Evolutionary conservation across 2,329 filamentous ascomycete genomes (phyloP), one percentile per base, ranked within the genome.

Genomic region (Pseudogymnoascus sp.): DNA sequence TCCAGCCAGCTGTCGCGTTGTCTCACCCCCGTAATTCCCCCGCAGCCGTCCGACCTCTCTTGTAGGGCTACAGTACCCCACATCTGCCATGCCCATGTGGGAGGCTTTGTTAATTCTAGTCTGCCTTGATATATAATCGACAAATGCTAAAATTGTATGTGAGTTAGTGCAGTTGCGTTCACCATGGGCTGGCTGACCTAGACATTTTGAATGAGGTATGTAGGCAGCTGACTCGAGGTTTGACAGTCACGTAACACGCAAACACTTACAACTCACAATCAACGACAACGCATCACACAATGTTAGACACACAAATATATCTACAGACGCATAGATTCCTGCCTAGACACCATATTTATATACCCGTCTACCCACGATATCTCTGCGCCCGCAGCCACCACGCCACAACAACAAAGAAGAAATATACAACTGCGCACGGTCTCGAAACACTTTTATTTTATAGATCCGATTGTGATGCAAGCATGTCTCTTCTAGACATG

Each of bases 341-440:
- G 50, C 50, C 50, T 56, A 56, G 50, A 56, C 26, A 56, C 29
- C 50, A 56, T 56, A 56, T 56, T 56, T 56, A 56, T 56, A 56
- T 56, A 56, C 50, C 50, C 29, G 50, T 56, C 50, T 56, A 56
- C 50, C 50, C 50, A 56, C 29, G 50, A 56, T 33, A 56, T 56
- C 50, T 6, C 50, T n/a, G 11, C 50, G 50, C 50, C 29, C 10
- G 29, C 29, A 56, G 50, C 50, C 47, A 19, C 50, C 29, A 56
- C 50, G 50, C 50, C 29, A 56, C 50, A 56, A 56, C 50, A 56
- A 56, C 50, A 56, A 33, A n/a, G 47, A 56, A 56, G 50, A 56
- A 56, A 33, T 56, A 56, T 56, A 56, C 50, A 56, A 56, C 50
- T 33, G 50, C 50, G 29, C 50, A 10, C 50, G 50, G 50, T 21